phyloP scores from a whole-genome alignment of 371 early-diverging fungal species.

The Blakeslea trispora region DNA sequence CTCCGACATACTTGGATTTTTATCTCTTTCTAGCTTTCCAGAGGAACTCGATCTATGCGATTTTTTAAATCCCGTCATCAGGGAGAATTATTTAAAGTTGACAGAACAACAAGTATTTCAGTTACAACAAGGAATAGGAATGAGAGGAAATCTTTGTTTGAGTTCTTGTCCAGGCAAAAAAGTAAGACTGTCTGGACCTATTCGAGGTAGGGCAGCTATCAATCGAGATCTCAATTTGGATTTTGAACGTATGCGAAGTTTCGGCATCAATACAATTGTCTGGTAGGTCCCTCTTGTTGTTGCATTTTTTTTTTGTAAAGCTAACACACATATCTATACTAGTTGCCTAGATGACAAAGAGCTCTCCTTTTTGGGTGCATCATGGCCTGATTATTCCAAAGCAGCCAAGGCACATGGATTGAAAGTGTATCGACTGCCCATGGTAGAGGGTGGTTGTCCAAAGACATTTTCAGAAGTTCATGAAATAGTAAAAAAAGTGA shows the following conservation, averaged over 20 bases:
- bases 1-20: slow-evolving; percentile 36
- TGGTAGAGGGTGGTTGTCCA: slow-evolving; percentile 77
- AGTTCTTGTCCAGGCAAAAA: slow-evolving; percentile 86
- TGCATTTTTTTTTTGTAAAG: too few species aligned
- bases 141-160: slow-evolving; percentile 66
- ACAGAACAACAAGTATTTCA: slow-evolving; percentile 8
- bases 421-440: slow-evolving; percentile 63
- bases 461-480: slow-evolving; percentile 63
- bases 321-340: slow-evolving; percentile 3
- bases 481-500: slow-evolving; percentile 54
- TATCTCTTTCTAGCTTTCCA: slow-evolving; percentile 36
- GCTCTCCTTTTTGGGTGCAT: slow-evolving; percentile 69
- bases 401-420: slow-evolving; percentile 60
- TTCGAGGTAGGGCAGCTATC: slow-evolving; percentile 74
- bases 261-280: slow-evolving; percentile 67
- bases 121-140: not conserved
- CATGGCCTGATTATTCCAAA: slow-evolving; percentile 64
- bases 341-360: slow-evolving; percentile 78
- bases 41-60: slow-evolving; percentile 41
- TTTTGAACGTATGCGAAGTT: slow-evolving; percentile 62
- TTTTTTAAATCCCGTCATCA: slow-evolving; percentile 36
- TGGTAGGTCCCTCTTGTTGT: too few species aligned
- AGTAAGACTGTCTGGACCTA: slow-evolving; percentile 77
- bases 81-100: not conserved
- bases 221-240: slow-evolving; percentile 74